Base-by-base conservation (phyloP, 352 stramenopile genomes). In the Globisporangium sylvaticum region DNA sequence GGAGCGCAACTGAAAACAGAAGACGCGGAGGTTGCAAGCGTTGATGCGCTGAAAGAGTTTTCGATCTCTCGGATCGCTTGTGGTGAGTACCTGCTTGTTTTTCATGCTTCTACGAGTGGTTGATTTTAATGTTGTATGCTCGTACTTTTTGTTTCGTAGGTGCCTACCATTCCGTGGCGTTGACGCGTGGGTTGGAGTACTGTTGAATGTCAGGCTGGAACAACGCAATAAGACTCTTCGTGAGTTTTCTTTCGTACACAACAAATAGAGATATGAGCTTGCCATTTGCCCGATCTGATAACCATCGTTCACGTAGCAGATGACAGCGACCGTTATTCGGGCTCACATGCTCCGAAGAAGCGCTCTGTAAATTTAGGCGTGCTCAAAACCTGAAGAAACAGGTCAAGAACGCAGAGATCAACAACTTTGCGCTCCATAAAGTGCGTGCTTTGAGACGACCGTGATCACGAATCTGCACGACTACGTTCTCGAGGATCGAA, bases 161-260 rank as follows among this genome's bases (percentile, higher is more conserved):
- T 58, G 81, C 78, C 5, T 90, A 90, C 34, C 84, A 93, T 64
- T 71, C 79, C 2, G 84, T 93, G 7, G 83, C 72, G 18, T 59
- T 91, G 6, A 89, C 80, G 27, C 70, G 67, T 44, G 80, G 77
- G 44, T 70, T 84, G 4, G 79, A 82, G 58, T 88, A 84, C 32
- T 77, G 68, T 53, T 88, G 61, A 79, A 24, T 25, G 52, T 56
- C 10, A 25, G 58, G 24, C 20, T 22, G 18, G 9, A 22, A 48
- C n/a, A 50, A 24, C 42, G 42, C 7, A 24, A 12, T 18, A n/a
- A n/a, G 15, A 20, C 2, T 44, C 9, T 7, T 37, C 31, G 4
- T 20, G 37, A 50, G 42, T 50, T 4, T 24, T 50, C 14, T 20
- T 22, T 48, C 31, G 27, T 20, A 44, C 31, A 46, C 9, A 46